Base-by-base conservation (phyloP, 1,284 basidiomycete species). In the Rhodotorula sp. region DNA sequence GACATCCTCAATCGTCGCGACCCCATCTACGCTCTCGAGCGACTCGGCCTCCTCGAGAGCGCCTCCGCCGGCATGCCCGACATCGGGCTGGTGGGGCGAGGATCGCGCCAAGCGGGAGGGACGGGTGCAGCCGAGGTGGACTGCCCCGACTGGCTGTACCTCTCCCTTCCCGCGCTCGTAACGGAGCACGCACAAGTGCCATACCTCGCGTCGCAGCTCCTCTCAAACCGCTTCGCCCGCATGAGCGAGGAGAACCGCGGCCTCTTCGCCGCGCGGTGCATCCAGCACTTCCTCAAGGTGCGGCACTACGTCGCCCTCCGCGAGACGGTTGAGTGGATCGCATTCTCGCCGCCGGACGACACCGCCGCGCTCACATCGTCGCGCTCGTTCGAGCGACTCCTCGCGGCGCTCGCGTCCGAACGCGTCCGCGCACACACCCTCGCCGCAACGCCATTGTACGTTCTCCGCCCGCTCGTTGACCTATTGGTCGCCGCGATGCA, bases 101-200 rank as follows among this genome's bases (percentile, higher is more conserved):
- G 32, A 46, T 44, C 21, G 22, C 15, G 44, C 19, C 9, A 3
- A 44, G 63, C 41, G 17, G 39, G 34, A 10, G 21, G 2, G 12
- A 10, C 12, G 25, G 44, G 44, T 9, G 39, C 39, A 2, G 29
- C 22, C 59, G 44, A 39, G 9, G 36, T 44, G 29, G 48, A 22
- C 27, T 72, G 68, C 61, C 75, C 75, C 46, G 64, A 64, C 51
- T 76, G 75, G 75, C 63, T 76, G 4, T 69, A 71, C 58, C 73
- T 75, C 51, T 37, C 73, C 10, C 50, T 76, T n/a, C 75, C 75
- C 0, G 68, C 56, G 22, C 60, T 76, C 64, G 58, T 75, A 27
- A 25, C 46, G 25, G n/a, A 53, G 9, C 50, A 37, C 4, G n/a
- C 56, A 9, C 70, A 75, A 36, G 73, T 59, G 8, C 73, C 68